Percentiles rank a stretch among this genome's conserved stretches.
Conservation (phyloP, 805 yeast species). For the Diddensiella transvaalensis region DNA sequence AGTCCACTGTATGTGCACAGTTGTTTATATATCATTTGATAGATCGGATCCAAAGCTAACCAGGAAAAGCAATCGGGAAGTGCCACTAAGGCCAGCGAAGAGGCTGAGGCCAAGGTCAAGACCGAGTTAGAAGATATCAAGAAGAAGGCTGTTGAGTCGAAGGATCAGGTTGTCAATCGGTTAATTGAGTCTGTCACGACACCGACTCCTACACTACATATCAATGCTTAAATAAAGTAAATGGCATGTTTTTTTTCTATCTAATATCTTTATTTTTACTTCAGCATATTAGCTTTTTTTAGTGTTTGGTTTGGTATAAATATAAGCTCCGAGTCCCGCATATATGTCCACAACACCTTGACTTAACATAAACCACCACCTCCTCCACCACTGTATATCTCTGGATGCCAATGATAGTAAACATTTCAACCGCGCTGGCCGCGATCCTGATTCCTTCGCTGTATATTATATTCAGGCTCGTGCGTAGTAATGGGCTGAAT, state of each 20-base stretch:
- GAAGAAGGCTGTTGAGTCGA: slow-evolving; percentile 59
- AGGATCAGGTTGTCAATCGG: slow-evolving; percentile 63
- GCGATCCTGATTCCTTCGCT: slow-evolving; percentile 4
- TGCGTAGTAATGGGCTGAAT: background rate
- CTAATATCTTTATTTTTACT: too few species aligned
- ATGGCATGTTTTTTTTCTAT: too few species aligned
- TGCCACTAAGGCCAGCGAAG: slow-evolving; percentile 71
- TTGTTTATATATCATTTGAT: background rate
- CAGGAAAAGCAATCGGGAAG: slow-evolving; percentile 56
- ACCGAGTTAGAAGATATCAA: slow-evolving; percentile 67
- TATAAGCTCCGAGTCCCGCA: too few species aligned
- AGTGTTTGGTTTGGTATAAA: too few species aligned
- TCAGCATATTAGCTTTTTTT: too few species aligned
- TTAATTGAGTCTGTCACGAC: slow-evolving; percentile 74
- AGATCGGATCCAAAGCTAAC: too few species aligned
- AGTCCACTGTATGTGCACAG: slow-evolving; percentile 48
- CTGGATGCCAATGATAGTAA: background rate
- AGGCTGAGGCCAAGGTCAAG: slow-evolving; percentile 72
- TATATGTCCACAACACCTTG: too few species aligned
- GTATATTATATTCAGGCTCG: slow-evolving; percentile 2
- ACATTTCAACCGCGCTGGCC: slow-evolving; percentile 1
- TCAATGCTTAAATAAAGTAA: slow-evolving; percentile 61
- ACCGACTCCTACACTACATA: slow-evolving; percentile 80
- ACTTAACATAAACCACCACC: too few species aligned
- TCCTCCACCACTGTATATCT: too few species aligned